Conservation (phyloP, 345 rosid species). For the Gossypium turneri region DNA sequence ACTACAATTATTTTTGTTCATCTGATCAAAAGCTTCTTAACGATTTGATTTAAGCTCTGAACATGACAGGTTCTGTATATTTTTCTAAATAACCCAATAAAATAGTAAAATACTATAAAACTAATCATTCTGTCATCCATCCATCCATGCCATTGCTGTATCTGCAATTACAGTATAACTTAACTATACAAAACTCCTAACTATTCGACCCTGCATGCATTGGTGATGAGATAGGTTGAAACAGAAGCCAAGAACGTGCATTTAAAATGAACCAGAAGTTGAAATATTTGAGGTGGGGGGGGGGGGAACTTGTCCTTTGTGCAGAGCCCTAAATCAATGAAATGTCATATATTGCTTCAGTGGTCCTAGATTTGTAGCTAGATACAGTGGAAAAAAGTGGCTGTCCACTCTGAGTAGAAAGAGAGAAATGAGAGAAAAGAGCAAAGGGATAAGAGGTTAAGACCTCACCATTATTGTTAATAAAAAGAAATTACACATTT, state of each 20-base stretch:
- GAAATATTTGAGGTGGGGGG: neutral
- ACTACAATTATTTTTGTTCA: neutral
- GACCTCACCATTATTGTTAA: neutral
- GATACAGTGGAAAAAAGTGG: slow-evolving; percentile 20
- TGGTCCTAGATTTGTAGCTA: slow-evolving; percentile 22
- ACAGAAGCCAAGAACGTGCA: neutral
- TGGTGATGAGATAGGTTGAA: neutral
- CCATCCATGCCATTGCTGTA: neutral
- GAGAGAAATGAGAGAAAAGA: neutral
- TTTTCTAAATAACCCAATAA: no score
- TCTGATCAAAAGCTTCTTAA: neutral
- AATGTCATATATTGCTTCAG: slow-evolving; percentile 26
- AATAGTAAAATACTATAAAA: no score
- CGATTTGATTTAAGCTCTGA: slow-evolving; percentile 7
- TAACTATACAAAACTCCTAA: no score
- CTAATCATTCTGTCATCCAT: neutral
- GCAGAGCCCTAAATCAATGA: slow-evolving; percentile 16
- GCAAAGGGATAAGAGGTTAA: neutral
- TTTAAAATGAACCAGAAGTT: neutral
- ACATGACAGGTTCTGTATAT: neutral
- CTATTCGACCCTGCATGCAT: neutral
- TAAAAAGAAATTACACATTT: slow-evolving; percentile 8
- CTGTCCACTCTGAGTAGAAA: slow-evolving; percentile 15
- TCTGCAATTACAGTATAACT: neutral
- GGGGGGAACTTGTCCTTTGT: slow-evolving; percentile 6